Conservation (phyloP, 2,329 filamentous ascomycete species). For the Capronia epimyces region DNA sequence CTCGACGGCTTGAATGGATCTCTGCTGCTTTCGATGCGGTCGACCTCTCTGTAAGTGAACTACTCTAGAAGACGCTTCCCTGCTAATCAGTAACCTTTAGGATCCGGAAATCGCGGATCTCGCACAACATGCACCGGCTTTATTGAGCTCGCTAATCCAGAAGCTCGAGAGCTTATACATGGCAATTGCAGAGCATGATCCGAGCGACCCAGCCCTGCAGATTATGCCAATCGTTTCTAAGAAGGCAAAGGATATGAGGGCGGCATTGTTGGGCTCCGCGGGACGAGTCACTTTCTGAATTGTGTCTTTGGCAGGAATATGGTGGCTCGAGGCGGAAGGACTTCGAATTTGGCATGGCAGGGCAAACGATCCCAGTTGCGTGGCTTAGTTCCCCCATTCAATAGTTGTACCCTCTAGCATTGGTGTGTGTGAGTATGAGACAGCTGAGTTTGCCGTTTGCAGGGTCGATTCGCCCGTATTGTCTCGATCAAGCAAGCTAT, state of each 20-base stretch:
- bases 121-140: constrained; percentile 24
- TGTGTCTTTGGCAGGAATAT: too few relatives aligned
- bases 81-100: constrained; percentile 18
- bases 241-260: constrained; percentile 36
- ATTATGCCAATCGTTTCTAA: constrained; percentile 46
- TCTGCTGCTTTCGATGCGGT: constrained; percentile 51
- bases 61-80: not conserved
- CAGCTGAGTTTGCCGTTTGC: not conserved
- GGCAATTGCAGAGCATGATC: constrained; percentile 49
- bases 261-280: constrained; percentile 8
- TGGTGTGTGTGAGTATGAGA: not conserved
- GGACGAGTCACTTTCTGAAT: not conserved
- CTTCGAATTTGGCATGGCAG: not conserved
- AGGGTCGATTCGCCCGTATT: too few relatives aligned
- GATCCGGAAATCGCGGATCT: constrained; percentile 29
- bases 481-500: too few relatives aligned
- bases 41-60: constrained; percentile 46
- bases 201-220: constrained; percentile 49
- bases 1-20: constrained; percentile 56
- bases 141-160: constrained; percentile 41
- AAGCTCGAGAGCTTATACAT: constrained; percentile 50
- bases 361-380: too few relatives aligned
- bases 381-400: too few relatives aligned
- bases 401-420: not conserved
- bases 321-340: not conserved